phyloP scores from a whole-genome alignment of 768 basidiomycete genomes.

The Clathrus columnatus region DNA sequence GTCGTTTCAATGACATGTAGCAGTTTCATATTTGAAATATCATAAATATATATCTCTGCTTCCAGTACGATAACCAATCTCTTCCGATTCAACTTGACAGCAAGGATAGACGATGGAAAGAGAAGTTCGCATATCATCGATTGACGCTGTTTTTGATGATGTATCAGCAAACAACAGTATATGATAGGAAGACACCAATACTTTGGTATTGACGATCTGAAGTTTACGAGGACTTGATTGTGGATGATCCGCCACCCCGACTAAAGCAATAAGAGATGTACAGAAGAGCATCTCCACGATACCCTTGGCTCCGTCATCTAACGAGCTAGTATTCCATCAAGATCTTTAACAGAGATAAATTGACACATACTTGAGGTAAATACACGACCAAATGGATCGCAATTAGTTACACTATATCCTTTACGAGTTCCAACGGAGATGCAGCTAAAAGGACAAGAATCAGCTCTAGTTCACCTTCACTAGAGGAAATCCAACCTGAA shows the following conservation, averaged over 20 bases:
- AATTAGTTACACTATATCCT: slow-evolving; percentile 96
- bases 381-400: slow-evolving; percentile 94
- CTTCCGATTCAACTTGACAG: slow-evolving; percentile 97
- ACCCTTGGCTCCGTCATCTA: slow-evolving; percentile 88
- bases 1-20: slow-evolving; percentile 96
- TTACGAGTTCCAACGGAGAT: slow-evolving; percentile 91
- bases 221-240: slow-evolving; percentile 85
- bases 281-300: slow-evolving; percentile 99
- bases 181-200: slow-evolving; percentile 24
- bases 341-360: neutral
- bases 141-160: slow-evolving; percentile 57
- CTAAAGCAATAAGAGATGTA: slow-evolving; percentile 93
- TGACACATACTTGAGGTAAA: slow-evolving; percentile 79
- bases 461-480: neutral
- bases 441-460: slow-evolving; percentile 41
- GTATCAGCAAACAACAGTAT: neutral
- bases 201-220: slow-evolving; percentile 99
- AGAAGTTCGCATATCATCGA: slow-evolving; percentile 98
- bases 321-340: neutral
- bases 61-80: slow-evolving; percentile 94
- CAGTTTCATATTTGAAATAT: slow-evolving; percentile 97
- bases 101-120: slow-evolving; percentile 92
- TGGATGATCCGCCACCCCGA: slow-evolving; percentile 91
- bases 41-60: slow-evolving; percentile 97
- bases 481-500: slow-evolving; percentile 56